These are phyloP conservation scores for Boletus speciosus DNA, from an alignment of 768 basidiomycete species.

Conservation along the genomic window DNA sequence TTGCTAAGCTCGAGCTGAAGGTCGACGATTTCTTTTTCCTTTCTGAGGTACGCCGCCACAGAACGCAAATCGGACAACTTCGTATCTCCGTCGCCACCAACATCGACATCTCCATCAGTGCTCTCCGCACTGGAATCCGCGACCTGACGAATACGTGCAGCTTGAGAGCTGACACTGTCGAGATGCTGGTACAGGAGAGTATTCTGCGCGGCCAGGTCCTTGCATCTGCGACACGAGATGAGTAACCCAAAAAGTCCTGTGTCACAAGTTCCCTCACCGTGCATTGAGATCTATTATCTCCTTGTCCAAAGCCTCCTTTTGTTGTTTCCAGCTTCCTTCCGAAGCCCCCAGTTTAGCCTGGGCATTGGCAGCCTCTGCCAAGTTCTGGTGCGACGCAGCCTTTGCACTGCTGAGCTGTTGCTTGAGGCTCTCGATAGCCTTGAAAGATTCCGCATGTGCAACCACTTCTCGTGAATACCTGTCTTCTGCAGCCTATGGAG, in stretches of 20 bases:
- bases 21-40: slow-evolving; percentile 91
- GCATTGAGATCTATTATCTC: slow-evolving; percentile 69
- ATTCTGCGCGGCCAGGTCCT: slow-evolving; percentile 76
- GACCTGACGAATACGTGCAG: slow-evolving; percentile 72
- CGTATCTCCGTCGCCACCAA: slow-evolving; percentile 50
- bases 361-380: slow-evolving; percentile 67
- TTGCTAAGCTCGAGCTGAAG: slow-evolving; percentile 79
- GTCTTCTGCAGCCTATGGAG: slow-evolving; percentile 64
- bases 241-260: neutral
- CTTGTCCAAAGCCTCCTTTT: slow-evolving; percentile 73
- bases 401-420: slow-evolving; percentile 56
- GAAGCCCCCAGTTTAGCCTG: slow-evolving; percentile 67
- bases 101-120: slow-evolving; percentile 42
- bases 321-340: slow-evolving; percentile 76
- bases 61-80: slow-evolving; percentile 72
- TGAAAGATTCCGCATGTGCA: slow-evolving; percentile 82
- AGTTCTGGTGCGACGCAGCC: slow-evolving; percentile 52
- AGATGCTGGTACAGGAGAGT: slow-evolving; percentile 76
- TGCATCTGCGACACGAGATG: slow-evolving; percentile 43
- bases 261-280: slow-evolving; percentile 44
- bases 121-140: slow-evolving; percentile 49
- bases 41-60: slow-evolving; percentile 77
- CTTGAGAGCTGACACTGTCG: slow-evolving; percentile 79
- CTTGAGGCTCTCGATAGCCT: slow-evolving; percentile 60
- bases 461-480: slow-evolving; percentile 80